Percentiles rank a stretch among this genome's conserved stretches.
These are phyloP conservation scores for Apiospora saccharicola DNA, from an alignment of 2,329 filamentous ascomycete genomes.

Conservation along the genomic window DNA sequence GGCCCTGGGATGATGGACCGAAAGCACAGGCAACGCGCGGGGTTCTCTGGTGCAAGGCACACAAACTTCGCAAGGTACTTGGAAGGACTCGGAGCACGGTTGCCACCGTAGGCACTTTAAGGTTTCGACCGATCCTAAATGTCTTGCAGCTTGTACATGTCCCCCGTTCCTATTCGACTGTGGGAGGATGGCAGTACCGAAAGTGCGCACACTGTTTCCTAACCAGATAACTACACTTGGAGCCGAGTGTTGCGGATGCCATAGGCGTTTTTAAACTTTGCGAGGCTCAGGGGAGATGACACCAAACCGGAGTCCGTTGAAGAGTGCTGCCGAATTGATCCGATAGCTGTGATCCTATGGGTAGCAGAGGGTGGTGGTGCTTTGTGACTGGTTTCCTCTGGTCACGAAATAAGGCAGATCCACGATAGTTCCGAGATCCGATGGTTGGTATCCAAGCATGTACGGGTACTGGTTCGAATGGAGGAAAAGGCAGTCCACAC, in stretches of 20 bases:
- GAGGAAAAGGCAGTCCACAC: not conserved
- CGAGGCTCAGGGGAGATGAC: conserved; percentile 19
- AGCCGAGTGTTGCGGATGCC: conserved; percentile 22
- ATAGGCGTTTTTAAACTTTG: conserved; percentile 24
- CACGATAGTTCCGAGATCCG: conserved; percentile 1
- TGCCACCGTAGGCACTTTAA: conserved; percentile 24
- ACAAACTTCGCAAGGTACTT: conserved; percentile 24
- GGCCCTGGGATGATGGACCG: conserved; percentile 14
- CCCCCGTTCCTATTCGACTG: conserved; percentile 9
- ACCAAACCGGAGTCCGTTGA: conserved; percentile 14
- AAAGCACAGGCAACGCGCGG: conserved; percentile 18
- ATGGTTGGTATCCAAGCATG: not conserved
- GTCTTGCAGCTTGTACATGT: conserved; percentile 24
- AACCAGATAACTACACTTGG: conserved; percentile 16
- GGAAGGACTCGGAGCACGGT: conserved; percentile 23
- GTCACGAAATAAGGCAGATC: not conserved
- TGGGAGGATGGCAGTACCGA: conserved; percentile 20
- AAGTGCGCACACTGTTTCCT: conserved; percentile 16
- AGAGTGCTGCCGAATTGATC: conserved; percentile 14
- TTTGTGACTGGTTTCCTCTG: not conserved
- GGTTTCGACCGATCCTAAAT: conserved; percentile 23
- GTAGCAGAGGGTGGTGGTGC: not conserved
- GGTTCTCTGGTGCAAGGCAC: conserved; percentile 22
- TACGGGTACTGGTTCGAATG: too few relatives aligned
- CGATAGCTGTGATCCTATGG: conserved; percentile 14